Evolutionary conservation across 257 asterid genomes (phyloP), one percentile per base, ranked within the genome.

Genomic region (Solanum clarkiae): DNA sequence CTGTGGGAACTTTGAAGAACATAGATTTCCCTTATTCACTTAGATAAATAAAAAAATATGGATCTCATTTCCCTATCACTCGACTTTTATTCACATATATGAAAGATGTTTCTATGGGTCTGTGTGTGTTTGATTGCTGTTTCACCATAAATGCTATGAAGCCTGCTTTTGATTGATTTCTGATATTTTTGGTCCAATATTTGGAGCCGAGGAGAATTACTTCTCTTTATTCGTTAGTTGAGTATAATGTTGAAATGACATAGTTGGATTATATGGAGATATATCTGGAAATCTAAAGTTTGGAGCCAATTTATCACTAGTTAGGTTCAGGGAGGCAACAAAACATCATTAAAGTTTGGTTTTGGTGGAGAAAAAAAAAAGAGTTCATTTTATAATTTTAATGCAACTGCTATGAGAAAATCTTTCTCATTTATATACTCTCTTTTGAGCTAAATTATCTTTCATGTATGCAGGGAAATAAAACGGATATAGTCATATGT

Each of bases 401-500:
- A 40, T 17, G 53, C 53, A 16, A 18, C 24, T 17, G 53, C 14
- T 9, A 40, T 9, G 7, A 3, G 3, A 0, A 77, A 51, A 51
- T 53, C 22, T 79, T 79, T 51, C 49, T 53, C 16, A 4, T 79
- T 24, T 45, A 53, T 53, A 26, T 26, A 16, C 45, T 77, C 82
- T 26, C 26, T 9, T 20, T 45, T 26, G 82, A 77, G 82, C 65
- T 77, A 77, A 51, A 77, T 53, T 10, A 53, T 53, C 29, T 10
- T 29, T 79, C 65, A 9, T 53, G 26, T 53, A 79, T 53, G 29
- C 90, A 95, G 99, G 98, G 93, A 83, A 86, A 91, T 85, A 89
- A 87, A 87, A 96, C 99, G 84, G 98, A 96, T 86, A 81, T 96
- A 26, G 71, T 93, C 86, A 86, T 94, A 86, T 93, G 95, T 92